A percentile compares a stretch with the other conserved stretches of the same genome.
Evolutionary conservation across 1,139 yeast species (phyloP).

Genomic region (Lodderomyces parapsilosis): DNA sequence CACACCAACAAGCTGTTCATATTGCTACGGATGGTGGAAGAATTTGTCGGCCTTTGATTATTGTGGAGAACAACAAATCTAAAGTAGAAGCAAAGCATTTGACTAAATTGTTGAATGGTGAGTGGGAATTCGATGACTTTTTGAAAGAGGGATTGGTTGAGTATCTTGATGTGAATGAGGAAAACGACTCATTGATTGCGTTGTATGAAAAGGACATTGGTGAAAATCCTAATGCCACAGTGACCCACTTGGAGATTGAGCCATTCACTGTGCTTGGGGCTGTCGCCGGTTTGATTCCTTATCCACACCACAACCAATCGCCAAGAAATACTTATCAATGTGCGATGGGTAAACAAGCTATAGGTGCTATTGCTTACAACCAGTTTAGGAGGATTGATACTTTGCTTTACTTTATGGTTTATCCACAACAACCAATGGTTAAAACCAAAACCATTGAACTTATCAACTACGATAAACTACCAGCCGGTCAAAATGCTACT

Average conservation of each 20-base stretch:
- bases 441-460: conserved; percentile 95
- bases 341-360: conserved; percentile 99
- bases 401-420: conserved; percentile 87
- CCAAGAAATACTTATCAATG: conserved; percentile 99
- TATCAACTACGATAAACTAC: conserved; percentile 91
- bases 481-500: conserved; percentile 98
- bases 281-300: conserved; percentile 98
- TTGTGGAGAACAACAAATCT: conserved; percentile 68
- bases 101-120: conserved; percentile 58
- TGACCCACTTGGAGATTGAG: conserved; percentile 93
- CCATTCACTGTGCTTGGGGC: conserved; percentile 97
- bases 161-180: conserved; percentile 96
- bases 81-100: conserved; percentile 74
- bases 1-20: conserved; percentile 89
- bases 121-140: conserved; percentile 86
- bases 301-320: conserved; percentile 98
- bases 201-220: conserved; percentile 63
- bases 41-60: conserved; percentile 93
- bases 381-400: conserved; percentile 97
- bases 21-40: conserved; percentile 99
- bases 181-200: conserved; percentile 92
- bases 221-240: conserved; percentile 31
- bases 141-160: conserved; percentile 85
- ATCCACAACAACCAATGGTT: conserved; percentile 99
- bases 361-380: conserved; percentile 97